Percentiles rank a stretch among this genome's conserved stretches.
These are phyloP conservation scores for Dioszegia hungarica DNA, from an alignment of 768 basidiomycete genomes.

Conservation along the genomic window DNA sequence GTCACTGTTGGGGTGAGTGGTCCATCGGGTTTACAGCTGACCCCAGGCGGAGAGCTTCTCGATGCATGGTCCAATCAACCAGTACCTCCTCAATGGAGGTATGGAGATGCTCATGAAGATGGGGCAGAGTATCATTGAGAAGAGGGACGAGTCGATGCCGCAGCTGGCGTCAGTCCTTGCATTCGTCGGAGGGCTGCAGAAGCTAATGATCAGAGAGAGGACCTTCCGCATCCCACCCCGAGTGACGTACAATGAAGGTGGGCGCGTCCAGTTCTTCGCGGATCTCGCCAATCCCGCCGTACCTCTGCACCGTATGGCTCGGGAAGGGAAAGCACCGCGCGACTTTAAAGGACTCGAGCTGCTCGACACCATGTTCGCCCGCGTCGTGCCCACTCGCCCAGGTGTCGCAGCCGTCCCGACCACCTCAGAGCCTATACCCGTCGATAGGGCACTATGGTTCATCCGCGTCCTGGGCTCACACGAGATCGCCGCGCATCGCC, in stretches of 20 bases:
- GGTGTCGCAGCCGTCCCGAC: neutral
- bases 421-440: constrained; percentile 26
- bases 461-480: constrained; percentile 40
- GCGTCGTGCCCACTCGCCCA: constrained; percentile 9
- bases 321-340: constrained; percentile 31
- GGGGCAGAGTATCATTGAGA: constrained; percentile 29
- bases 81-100: constrained; percentile 30
- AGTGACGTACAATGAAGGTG: constrained; percentile 42
- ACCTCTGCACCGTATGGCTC: constrained; percentile 35
- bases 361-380: constrained; percentile 41
- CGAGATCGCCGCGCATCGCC: constrained; percentile 38
- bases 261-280: constrained; percentile 35
- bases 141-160: constrained; percentile 39
- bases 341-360: constrained; percentile 45
- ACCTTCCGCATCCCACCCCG: constrained; percentile 38
- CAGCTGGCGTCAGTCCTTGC: constrained; percentile 25
- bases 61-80: constrained; percentile 41
- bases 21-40: neutral
- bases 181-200: neutral
- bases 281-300: constrained; percentile 40
- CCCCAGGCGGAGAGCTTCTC: constrained; percentile 42
- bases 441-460: constrained; percentile 44
- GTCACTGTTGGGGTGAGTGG: constrained; percentile 26
- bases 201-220: constrained; percentile 21
- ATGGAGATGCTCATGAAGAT: constrained; percentile 31